A percentile compares a stretch with the other conserved stretches of the same genome.
phyloP scores from a whole-genome alignment of 495 filamentous ascomycete species.

The Neurospora sublineolata region DNA sequence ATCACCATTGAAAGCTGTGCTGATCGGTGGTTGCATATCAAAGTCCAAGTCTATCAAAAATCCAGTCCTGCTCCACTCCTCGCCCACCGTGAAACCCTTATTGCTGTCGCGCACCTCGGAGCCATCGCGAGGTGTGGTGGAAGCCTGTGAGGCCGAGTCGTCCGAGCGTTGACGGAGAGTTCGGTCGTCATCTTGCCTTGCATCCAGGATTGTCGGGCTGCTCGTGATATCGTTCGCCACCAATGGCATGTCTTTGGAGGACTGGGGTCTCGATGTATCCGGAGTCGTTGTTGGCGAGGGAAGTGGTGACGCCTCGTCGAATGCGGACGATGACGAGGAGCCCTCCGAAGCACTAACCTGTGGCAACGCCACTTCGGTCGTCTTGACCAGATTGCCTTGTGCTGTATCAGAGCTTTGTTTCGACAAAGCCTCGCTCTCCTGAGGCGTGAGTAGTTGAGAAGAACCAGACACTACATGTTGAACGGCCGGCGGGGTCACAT shows the following conservation, averaged over 20 bases:
- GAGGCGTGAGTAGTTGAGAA: neutral
- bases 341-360: constrained; percentile 23
- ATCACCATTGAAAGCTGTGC: neutral
- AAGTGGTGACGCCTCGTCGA: constrained; percentile 30
- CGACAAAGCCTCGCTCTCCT: neutral
- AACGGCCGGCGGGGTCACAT: neutral
- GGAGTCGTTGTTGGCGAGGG: constrained; percentile 31
- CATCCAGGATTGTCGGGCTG: neutral
- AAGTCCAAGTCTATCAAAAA: constrained; percentile 25
- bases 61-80: constrained; percentile 28
- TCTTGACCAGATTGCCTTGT: neutral
- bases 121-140: constrained; percentile 15
- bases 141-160: constrained; percentile 8
- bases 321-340: constrained; percentile 33
- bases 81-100: constrained; percentile 3
- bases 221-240: constrained; percentile 1
- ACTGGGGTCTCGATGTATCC: constrained; percentile 35
- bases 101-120: constrained; percentile 1
- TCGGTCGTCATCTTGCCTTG: constrained; percentile 12
- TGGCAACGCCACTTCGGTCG: constrained; percentile 1
- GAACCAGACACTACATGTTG: neutral
- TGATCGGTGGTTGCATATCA: constrained; percentile 16
- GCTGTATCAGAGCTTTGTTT: constrained; percentile 3
- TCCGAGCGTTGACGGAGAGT: constrained; percentile 14
- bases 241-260: constrained; percentile 21